These are phyloP conservation scores for Syzygium jambos DNA, from an alignment of 345 rosid genomes.

Conservation along the genomic window DNA sequence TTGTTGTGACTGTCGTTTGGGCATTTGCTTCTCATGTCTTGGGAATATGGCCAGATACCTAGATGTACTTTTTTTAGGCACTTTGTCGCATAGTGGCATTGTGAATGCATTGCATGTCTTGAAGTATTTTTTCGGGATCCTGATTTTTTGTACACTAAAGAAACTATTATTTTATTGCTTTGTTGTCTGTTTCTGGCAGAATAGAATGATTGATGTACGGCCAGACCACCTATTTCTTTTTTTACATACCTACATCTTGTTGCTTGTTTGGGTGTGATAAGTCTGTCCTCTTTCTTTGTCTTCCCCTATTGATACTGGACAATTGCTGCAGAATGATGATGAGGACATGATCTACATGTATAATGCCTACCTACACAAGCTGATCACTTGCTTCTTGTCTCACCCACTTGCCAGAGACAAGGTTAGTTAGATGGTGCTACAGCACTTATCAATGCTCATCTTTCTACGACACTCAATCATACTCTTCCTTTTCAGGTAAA, in stretches of 20 bases:
- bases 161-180: neutral
- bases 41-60: neutral
- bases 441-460: neutral
- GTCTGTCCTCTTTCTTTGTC: neutral
- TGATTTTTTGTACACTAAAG: neutral
- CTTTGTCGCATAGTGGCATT: neutral
- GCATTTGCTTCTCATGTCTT: neutral
- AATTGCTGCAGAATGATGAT: constrained; percentile 56
- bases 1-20: neutral
- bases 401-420: constrained; percentile 85
- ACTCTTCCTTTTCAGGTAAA: constrained; percentile 49
- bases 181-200: neutral
- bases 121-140: neutral
- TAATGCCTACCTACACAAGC: constrained; percentile 89
- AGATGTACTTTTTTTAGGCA: neutral
- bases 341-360: constrained; percentile 91
- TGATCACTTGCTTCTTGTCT: constrained; percentile 80
- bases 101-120: neutral
- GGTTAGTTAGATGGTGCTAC: constrained; percentile 34
- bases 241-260: neutral
- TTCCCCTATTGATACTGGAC: constrained; percentile 8
- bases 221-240: neutral
- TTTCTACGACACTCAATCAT: neutral
- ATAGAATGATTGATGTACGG: neutral
- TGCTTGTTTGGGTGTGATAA: neutral